Conservation (phyloP, 2,329 filamentous ascomycete genomes). For the Diaporthe ilicicola region DNA sequence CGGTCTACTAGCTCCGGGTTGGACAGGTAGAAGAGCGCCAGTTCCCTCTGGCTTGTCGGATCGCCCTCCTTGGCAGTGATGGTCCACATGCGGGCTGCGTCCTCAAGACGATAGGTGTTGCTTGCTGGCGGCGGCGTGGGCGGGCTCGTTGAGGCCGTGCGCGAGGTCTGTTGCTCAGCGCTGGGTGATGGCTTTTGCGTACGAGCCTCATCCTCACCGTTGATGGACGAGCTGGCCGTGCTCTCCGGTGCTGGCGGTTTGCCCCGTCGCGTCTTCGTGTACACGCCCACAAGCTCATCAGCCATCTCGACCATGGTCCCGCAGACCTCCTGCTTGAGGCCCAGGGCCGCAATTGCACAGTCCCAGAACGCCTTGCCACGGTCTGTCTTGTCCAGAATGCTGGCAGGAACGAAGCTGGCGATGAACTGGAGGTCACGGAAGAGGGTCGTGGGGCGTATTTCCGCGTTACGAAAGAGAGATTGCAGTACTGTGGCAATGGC, state of each 20-base stretch:
- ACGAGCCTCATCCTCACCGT: conserved; percentile 40
- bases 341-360: conserved; percentile 85
- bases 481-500: conserved; percentile 73
- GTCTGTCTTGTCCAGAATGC: conserved; percentile 68
- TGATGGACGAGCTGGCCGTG: conserved; percentile 30
- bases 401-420: conserved; percentile 69
- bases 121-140: conserved; percentile 57
- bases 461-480: conserved; percentile 71
- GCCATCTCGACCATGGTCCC: conserved; percentile 76
- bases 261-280: conserved; percentile 69
- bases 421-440: conserved; percentile 85
- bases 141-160: conserved; percentile 45
- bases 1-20: conserved; percentile 85
- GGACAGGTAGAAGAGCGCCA: conserved; percentile 92
- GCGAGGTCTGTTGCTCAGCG: conserved; percentile 31
- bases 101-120: conserved; percentile 74
- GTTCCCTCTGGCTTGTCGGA: conserved; percentile 87
- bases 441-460: conserved; percentile 78
- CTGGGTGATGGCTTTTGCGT: conserved; percentile 28
- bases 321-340: conserved; percentile 87
- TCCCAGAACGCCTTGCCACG: conserved; percentile 87
- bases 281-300: conserved; percentile 64
- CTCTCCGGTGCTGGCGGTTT: conserved; percentile 40
- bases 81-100: conserved; percentile 89
- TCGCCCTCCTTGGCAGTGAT: conserved; percentile 95